Evolutionary conservation across 2,329 filamentous ascomycete species (phyloP), one percentile per base, ranked within the genome.

Genomic region (Pestalotiopsis sp.): DNA sequence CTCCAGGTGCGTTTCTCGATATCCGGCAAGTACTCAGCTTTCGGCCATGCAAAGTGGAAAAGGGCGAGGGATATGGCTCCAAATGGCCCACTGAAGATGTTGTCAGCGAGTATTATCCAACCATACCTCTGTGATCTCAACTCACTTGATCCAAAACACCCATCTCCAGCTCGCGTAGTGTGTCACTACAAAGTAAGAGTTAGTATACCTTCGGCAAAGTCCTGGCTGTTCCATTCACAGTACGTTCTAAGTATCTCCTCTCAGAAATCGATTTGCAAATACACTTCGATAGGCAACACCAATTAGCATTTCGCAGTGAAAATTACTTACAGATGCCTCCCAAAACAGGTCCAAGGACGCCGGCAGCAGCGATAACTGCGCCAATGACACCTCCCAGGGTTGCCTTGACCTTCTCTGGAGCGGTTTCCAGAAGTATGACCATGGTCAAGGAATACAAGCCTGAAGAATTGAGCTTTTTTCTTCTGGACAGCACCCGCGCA

Each of bases 61-160:
- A 87, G 71, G 7, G 79, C 63, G 23, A 87, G 74, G 2, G 87
- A 84, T 1, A 83, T 70, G 52, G 76, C 73, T 1, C 86, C 85
- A 13, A 88, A 78, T 1, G 87, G 87, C 2, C 83, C 86, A 73
- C 86, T 88, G 57, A 3, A n/a, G 5, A 3, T 38, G 4, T 25
- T 4, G 57, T 75, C 31, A 36, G 31, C 31, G 63, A 76, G 74
- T 68, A 59, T 62, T 31, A 57, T 75, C 49, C 71, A 68, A 39
- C 23, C 6, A 58, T 13, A 14, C 13, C 59, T 7, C 57, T 52
- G n/a, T 14, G 36, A 49, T 41, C 20, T 27, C 25, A 27, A 77
- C 83, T 63, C 72, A 87, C 85, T 89, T 90, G 73, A 90, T 85
- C 85, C 85, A 89, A 75, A 89, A 90, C 2, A 88, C 80, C 83